Conservation (phyloP, 176 grass and related monocot genomes). For the Aegilops umbellulata region DNA sequence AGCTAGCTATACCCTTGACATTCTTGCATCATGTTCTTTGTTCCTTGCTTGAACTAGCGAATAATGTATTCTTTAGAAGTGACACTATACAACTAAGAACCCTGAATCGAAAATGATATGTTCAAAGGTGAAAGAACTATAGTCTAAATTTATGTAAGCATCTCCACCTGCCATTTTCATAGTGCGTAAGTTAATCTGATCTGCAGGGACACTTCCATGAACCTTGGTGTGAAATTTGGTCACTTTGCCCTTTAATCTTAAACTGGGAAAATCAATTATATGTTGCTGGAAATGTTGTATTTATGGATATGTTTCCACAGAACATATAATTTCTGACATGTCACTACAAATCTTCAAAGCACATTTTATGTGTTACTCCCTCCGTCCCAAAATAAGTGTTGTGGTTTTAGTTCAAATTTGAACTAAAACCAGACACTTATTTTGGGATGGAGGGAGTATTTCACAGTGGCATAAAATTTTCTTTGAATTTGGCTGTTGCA, state of each 20-base stretch:
- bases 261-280: background rate
- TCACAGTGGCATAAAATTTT: background rate
- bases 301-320: background rate
- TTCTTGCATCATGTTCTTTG: background rate
- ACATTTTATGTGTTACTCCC: background rate
- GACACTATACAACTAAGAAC: background rate
- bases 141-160: background rate
- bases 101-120: background rate
- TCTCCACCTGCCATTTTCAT: background rate
- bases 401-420: too few relatives aligned
- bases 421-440: too few relatives aligned
- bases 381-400: too few relatives aligned
- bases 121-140: background rate
- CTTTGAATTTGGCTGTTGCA: background rate
- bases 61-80: slow-evolving; percentile 3
- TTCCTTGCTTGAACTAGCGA: background rate
- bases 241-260: background rate
- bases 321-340: background rate
- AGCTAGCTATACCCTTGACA: background rate
- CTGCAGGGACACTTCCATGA: background rate
- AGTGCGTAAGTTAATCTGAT: background rate
- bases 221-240: background rate
- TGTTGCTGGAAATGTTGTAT: background rate
- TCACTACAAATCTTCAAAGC: background rate
- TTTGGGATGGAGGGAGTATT: background rate